Percentiles rank a stretch among this genome's conserved stretches.
Evolutionary conservation across 2,329 filamentous ascomycete species (phyloP).

Genomic region (Claviceps lovelessii): DNA sequence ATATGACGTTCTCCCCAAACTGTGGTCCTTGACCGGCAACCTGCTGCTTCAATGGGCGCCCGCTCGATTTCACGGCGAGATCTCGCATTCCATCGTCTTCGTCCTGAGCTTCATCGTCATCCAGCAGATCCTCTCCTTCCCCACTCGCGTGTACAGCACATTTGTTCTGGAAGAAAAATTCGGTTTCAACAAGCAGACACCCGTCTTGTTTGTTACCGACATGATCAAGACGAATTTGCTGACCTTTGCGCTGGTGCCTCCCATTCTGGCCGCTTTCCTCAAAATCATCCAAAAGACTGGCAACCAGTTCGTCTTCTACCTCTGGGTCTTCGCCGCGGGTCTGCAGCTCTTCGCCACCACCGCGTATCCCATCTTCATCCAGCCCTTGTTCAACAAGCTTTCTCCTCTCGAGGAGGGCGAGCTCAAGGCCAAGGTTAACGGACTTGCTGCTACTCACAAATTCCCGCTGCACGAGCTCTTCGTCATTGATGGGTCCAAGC

Average conservation of each 20-base stretch:
- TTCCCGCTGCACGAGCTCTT: constrained; percentile 89
- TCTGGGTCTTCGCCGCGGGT: constrained; percentile 82
- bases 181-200: constrained; percentile 97
- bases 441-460: constrained; percentile 64
- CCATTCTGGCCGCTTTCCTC: constrained; percentile 82
- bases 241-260: constrained; percentile 63
- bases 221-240: constrained; percentile 83
- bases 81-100: constrained; percentile 85
- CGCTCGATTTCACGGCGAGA: constrained; percentile 72
- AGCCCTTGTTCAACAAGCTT: constrained; percentile 96
- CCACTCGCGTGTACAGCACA: constrained; percentile 76
- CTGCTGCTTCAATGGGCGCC: constrained; percentile 64
- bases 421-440: constrained; percentile 79
- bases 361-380: constrained; percentile 85
- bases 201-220: constrained; percentile 75
- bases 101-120: constrained; percentile 75
- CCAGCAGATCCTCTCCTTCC: constrained; percentile 65
- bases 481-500: constrained; percentile 85
- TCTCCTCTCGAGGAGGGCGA: constrained; percentile 77
- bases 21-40: constrained; percentile 72
- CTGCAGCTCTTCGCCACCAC: constrained; percentile 92
- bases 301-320: constrained; percentile 91
- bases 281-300: constrained; percentile 91
- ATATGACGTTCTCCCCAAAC: constrained; percentile 75
- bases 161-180: constrained; percentile 95